These are phyloP conservation scores for Brasilioporus rufonigricans DNA, from an alignment of 768 basidiomycete species.

Conservation along the genomic window DNA sequence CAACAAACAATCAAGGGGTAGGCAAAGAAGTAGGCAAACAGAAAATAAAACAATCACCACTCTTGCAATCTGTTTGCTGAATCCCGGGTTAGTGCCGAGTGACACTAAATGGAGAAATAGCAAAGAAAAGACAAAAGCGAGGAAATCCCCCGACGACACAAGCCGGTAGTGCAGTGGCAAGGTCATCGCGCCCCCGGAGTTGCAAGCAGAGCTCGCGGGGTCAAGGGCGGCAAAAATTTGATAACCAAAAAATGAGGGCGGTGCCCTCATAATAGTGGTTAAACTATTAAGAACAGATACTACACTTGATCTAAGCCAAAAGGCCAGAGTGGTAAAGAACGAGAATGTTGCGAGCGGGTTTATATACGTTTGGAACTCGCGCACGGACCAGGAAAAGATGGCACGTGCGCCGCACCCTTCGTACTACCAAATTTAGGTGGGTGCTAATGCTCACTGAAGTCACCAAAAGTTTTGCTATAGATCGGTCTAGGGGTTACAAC, in stretches of 20 bases:
- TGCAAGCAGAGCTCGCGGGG: slow-evolving; percentile 41
- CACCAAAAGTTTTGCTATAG: no score
- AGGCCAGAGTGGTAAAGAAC: slow-evolving; percentile 40
- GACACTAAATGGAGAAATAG: background rate
- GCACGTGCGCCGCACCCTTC: no score
- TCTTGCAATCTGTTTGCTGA: slow-evolving; percentile 15
- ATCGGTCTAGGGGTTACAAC: background rate
- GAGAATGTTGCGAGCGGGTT: accelerated
- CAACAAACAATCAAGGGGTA: no score
- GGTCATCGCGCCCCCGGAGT: slow-evolving; percentile 40
- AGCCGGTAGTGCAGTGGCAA: slow-evolving; percentile 43
- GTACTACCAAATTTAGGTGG: background rate
- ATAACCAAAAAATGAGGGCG: slow-evolving; percentile 55
- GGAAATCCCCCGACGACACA: slow-evolving; percentile 60
- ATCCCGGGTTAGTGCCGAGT: background rate
- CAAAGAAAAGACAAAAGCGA: slow-evolving; percentile 22
- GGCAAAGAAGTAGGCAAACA: no score
- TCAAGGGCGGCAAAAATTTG: slow-evolving; percentile 35
- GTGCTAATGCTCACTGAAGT: no score
- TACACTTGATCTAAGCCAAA: slow-evolving; percentile 76
- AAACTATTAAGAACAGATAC: slow-evolving; percentile 68
- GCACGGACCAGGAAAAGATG: slow-evolving; percentile 17
- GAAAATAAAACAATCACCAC: no score
- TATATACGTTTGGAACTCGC: slow-evolving; percentile 11
- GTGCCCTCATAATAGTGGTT: slow-evolving; percentile 57